phyloP scores from a whole-genome alignment of 768 basidiomycete genomes.

The Lactifluus piperatus region DNA sequence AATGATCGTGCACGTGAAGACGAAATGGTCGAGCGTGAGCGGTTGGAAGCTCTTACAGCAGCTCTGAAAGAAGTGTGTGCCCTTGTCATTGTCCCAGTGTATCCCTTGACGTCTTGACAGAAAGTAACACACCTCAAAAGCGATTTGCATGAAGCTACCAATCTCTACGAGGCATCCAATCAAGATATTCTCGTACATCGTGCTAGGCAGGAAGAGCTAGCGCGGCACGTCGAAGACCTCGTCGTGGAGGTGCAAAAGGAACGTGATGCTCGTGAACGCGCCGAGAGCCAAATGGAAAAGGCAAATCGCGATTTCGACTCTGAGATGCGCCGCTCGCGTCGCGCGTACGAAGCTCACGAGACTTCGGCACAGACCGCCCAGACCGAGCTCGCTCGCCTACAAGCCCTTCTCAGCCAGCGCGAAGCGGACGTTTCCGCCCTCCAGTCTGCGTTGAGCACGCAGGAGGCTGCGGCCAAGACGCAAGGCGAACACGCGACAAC shows the following conservation, averaged over 20 bases:
- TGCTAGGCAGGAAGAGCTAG: conserved; percentile 69
- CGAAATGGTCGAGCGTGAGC: conserved; percentile 59
- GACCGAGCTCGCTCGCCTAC: conserved; percentile 51
- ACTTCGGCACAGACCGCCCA: conserved; percentile 55
- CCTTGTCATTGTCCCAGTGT: neutral
- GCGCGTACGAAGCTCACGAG: conserved; percentile 62
- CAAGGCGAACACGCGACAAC: conserved; percentile 80
- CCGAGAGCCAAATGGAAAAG: conserved; percentile 45
- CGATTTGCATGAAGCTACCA: conserved; percentile 56
- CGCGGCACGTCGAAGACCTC: conserved; percentile 63
- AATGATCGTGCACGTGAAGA: conserved; percentile 60
- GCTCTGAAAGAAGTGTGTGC: conserved; percentile 72
- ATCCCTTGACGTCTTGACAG: conserved; percentile 31
- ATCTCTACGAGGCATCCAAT: conserved; percentile 54
- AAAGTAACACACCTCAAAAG: conserved; percentile 59
- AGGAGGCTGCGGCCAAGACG: conserved; percentile 71
- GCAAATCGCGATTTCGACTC: conserved; percentile 59
- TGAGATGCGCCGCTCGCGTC: conserved; percentile 48
- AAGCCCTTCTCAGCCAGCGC: conserved; percentile 57
- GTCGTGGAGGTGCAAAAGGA: conserved; percentile 53
- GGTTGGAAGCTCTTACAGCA: conserved; percentile 52
- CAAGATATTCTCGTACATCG: conserved; percentile 61
- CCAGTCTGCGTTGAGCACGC: conserved; percentile 56
- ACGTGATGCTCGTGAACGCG: conserved; percentile 44
- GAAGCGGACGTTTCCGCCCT: conserved; percentile 69